phyloP scores from a whole-genome alignment of 129 eudicot species.

The Lactuca saligna region DNA sequence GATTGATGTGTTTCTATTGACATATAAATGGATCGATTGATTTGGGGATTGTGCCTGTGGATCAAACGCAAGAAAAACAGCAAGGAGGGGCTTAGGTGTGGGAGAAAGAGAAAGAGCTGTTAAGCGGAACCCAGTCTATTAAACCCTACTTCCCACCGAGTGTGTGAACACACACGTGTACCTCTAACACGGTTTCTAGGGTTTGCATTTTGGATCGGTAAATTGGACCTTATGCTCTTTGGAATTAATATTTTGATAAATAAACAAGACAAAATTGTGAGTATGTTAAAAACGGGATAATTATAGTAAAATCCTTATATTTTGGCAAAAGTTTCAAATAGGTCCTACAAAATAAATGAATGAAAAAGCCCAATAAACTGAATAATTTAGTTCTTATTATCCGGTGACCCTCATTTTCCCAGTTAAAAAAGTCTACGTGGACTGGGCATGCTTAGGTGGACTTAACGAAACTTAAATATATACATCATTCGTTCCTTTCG shows the following conservation, averaged over 20 bases:
- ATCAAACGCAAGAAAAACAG: background rate
- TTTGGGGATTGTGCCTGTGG: background rate
- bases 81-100: constrained; percentile 6
- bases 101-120: constrained; percentile 29
- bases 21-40: constrained; percentile 9
- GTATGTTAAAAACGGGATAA: no score
- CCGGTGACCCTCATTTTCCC: no score
- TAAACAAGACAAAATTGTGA: no score
- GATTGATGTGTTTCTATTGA: background rate
- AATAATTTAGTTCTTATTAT: no score
- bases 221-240: background rate
- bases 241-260: background rate
- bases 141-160: constrained; percentile 35
- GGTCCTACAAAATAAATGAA: no score
- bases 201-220: constrained; percentile 19
- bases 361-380: no score
- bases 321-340: no score
- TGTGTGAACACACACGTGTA: constrained; percentile 23
- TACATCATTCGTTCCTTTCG: no score
- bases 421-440: no score
- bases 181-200: constrained; percentile 26
- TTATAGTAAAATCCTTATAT: no score
- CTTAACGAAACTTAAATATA: no score
- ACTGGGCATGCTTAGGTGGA: no score
- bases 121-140: constrained; percentile 25